Base-by-base conservation (phyloP, 1,139 yeast genomes). In the Cylindricascospora bacillispora region DNA sequence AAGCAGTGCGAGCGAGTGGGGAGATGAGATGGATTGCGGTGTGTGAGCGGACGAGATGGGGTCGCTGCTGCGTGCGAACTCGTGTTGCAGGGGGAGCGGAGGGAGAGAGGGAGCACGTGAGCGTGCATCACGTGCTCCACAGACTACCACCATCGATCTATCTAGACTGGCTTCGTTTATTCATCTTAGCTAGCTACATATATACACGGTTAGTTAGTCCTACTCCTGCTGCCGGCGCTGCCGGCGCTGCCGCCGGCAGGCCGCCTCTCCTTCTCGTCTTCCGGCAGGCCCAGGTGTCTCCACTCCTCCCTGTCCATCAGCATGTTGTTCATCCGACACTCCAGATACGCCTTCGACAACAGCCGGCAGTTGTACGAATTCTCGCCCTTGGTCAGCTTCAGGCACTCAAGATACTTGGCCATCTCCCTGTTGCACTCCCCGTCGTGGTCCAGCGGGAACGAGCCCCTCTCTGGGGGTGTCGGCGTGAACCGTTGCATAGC, bases 381-480 rank as follows among this genome's bases (percentile, higher is more conserved):
- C 44, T 75, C 74, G 39, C 89, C 89, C 35, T 67, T 67, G 10
- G 86, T 83, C 26, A 73, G 62, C 47, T 78, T 77, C 60, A 89
- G 60, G 56, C 98, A 89, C 32, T 72, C 61, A 39, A 89, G 60
- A 51, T 89, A 89, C 36, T 70, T 71, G 31, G 63, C 54, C 93
- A 85, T 89, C 38, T 73, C 69, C 15, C 63, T 63, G 12, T 73
- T 71, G 51, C 97, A 89, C 44, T 89, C 97, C 16, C 75, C 81
- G 38, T 73, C 81, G 50, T 89, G 98, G 47, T 89, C 98, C 31
- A 89, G 62, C 1, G 97, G 98, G 54, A 89, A 89, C 1, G 95
- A 81, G 0, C 98, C 98, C 44, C 95, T 63, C 44, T 86, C 94
- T 3, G 98, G 98, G 16, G 98, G 95, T 0, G 89, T 78, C 10